These are phyloP conservation scores for Thoreauomyces humboldtii DNA, from an alignment of 192 early-diverging fungal species.

Conservation along the genomic window DNA sequence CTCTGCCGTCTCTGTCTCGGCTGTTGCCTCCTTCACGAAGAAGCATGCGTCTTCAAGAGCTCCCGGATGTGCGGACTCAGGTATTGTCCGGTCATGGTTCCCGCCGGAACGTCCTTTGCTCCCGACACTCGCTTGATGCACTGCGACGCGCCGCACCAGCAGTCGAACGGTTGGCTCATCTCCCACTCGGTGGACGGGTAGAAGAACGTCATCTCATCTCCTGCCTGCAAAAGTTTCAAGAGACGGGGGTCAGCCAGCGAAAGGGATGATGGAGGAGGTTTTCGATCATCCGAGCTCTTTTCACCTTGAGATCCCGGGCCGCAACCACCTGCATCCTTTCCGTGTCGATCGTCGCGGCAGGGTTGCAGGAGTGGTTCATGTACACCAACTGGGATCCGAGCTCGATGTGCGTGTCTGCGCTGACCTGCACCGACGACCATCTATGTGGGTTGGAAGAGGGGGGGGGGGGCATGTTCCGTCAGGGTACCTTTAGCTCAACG, in stretches of 20 bases:
- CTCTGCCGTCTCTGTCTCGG: no score
- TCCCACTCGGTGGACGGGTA: constrained; percentile 51
- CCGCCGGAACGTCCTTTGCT: constrained; percentile 22
- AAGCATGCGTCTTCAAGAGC: no score
- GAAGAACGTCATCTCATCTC: constrained; percentile 48
- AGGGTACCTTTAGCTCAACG: no score
- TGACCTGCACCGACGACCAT: constrained; percentile 39
- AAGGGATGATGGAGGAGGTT: no score
- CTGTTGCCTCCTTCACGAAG: no score
- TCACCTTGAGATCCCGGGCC: constrained; percentile 25
- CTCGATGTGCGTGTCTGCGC: constrained; percentile 37
- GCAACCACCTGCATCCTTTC: constrained; percentile 24
- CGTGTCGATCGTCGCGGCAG: constrained; percentile 28
- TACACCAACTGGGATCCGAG: constrained; percentile 36
- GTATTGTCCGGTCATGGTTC: constrained; percentile 2
- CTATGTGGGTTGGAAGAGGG: background rate
- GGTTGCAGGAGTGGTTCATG: constrained; percentile 48
- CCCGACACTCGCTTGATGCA: constrained; percentile 30
- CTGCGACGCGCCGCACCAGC: constrained; percentile 43
- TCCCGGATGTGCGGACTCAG: constrained; percentile 21
- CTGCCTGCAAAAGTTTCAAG: no score
- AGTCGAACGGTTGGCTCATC: constrained; percentile 47
- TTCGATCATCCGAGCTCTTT: no score
- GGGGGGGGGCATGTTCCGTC: no score
- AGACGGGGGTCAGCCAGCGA: no score